Percentiles rank a stretch among this genome's conserved stretches.
Evolutionary conservation across 1,139 yeast genomes (phyloP).

Genomic region (Sugiyamaella castrensis): DNA sequence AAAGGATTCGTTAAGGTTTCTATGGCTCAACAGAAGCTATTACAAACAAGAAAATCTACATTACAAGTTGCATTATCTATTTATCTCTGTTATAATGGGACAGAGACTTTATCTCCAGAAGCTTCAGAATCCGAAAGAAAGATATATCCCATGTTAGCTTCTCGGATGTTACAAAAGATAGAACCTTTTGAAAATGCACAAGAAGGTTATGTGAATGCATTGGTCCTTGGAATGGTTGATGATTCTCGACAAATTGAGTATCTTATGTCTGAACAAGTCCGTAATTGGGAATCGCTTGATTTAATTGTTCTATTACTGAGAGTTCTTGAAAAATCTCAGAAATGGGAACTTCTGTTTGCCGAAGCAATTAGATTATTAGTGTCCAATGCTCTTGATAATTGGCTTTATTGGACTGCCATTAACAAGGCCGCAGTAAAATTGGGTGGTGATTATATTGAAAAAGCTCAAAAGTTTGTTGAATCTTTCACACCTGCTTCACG

Average conservation of each 20-base stretch:
- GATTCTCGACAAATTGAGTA: slow-evolving; percentile 37
- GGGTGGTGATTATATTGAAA: slow-evolving; percentile 29
- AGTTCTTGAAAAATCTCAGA: slow-evolving; percentile 40
- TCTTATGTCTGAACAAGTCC: slow-evolving; percentile 32
- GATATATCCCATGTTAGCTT: slow-evolving; percentile 56
- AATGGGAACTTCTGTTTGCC: slow-evolving; percentile 45
- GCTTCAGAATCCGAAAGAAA: slow-evolving; percentile 40
- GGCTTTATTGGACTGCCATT: slow-evolving; percentile 40
- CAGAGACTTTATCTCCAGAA: background rate
- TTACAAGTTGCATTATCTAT: slow-evolving; percentile 45
- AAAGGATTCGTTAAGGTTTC: slow-evolving; percentile 38
- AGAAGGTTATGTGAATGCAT: slow-evolving; percentile 55
- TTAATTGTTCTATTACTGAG: slow-evolving; percentile 53
- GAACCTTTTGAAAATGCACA: slow-evolving; percentile 52
- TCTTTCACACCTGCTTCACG: slow-evolving; percentile 42
- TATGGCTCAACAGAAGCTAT: slow-evolving; percentile 33
- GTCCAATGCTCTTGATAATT: slow-evolving; percentile 32
- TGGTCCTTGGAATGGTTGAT: slow-evolving; percentile 41
- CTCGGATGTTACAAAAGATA: slow-evolving; percentile 48
- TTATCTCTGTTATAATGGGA: slow-evolving; percentile 10
- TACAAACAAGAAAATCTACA: slow-evolving; percentile 39
- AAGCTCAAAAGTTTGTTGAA: slow-evolving; percentile 32
- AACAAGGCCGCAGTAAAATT: slow-evolving; percentile 46
- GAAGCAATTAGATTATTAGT: slow-evolving; percentile 30
- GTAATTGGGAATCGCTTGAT: slow-evolving; percentile 53